A percentile compares a stretch with the other conserved stretches of the same genome.
These are phyloP conservation scores for Thermothelomyces thermophilus DNA, from an alignment of 2,329 filamentous ascomycete genomes.

Conservation along the genomic window DNA sequence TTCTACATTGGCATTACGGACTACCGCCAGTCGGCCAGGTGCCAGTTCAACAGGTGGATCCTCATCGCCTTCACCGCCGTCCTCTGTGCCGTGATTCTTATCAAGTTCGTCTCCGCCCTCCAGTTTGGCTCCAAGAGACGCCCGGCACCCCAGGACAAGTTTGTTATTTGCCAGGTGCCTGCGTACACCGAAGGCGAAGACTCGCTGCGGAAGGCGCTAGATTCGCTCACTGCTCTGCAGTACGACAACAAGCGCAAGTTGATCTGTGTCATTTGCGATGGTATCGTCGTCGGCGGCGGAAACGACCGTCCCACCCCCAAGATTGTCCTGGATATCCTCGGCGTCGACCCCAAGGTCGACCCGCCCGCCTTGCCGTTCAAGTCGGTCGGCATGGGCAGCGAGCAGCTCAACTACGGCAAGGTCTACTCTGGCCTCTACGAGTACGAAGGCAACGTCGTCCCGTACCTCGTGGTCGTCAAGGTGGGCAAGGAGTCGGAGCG, in stretches of 20 bases:
- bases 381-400: conserved; percentile 78
- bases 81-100: conserved; percentile 67
- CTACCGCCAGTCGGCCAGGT: conserved; percentile 70
- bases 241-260: conserved; percentile 99
- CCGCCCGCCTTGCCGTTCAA: conserved; percentile 92
- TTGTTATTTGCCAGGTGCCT: conserved; percentile 96
- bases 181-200: conserved; percentile 98
- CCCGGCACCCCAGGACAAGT: conserved; percentile 90
- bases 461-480: conserved; percentile 93
- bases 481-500: conserved; percentile 96
- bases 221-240: conserved; percentile 87
- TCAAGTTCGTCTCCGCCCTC: conserved; percentile 89
- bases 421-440: conserved; percentile 98
- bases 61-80: conserved; percentile 82
- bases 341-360: conserved; percentile 93
- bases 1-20: conserved; percentile 82
- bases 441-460: conserved; percentile 94
- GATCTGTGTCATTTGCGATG: conserved; percentile 93
- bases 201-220: conserved; percentile 82
- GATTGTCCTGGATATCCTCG: conserved; percentile 94
- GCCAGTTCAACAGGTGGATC: conserved; percentile 86
- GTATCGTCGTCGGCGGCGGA: conserved; percentile 90
- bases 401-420: conserved; percentile 97
- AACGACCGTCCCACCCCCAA: conserved; percentile 96
- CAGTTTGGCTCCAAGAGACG: conserved; percentile 89